Evolutionary conservation across 331 rosid species (phyloP), one percentile per base, ranked within the genome.

Genomic region (Dryas integrifolia): DNA sequence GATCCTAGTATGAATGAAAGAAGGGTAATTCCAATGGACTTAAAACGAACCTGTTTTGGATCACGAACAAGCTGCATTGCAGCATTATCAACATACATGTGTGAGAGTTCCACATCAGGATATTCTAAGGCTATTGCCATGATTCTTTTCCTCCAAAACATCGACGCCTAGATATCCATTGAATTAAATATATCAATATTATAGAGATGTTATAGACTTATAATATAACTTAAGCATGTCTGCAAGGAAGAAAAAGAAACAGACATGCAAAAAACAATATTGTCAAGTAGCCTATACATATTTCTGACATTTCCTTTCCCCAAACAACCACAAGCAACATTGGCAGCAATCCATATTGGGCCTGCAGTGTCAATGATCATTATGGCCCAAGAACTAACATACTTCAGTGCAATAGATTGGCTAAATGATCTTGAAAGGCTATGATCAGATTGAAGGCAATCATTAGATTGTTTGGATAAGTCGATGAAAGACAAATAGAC

Each of bases 1-100:
- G 12, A 57, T 70, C 70, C 44, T 10, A 56, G 40, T 48, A 35
- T 69, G 47, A 53, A 69, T 62, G 66, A 70, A 71, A 80, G 72
- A 72, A 13, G 4, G 48, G 60, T 59, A 67, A 60, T 35, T 52
- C 51, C 51, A 47, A 72, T 24, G 49, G 13, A 63, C 76, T 69
- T 51, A 35, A 45, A 75, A 77, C 86, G 71, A 41, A 93, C 98
- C 97, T 94, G 98, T 75, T 91, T 94, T 43, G 97, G 98, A 72
- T 86, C 52, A 61, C 98, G 96, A 79, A 94, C 73, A 59, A 91
- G 88, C 83, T 94, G 98, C 98, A 94, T 89, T 57, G 98, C 81
- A 44, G 97, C 97, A 71, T 94, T 94, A 79, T 94, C 97, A 75
- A 91, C 92, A 76, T 94, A 94, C 98, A 91, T 91, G 95, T 91